A percentile compares a stretch with the other conserved stretches of the same genome.
Evolutionary conservation across 2,329 filamentous ascomycete genomes (phyloP).

Genomic region (Xylariaceae sp.): DNA sequence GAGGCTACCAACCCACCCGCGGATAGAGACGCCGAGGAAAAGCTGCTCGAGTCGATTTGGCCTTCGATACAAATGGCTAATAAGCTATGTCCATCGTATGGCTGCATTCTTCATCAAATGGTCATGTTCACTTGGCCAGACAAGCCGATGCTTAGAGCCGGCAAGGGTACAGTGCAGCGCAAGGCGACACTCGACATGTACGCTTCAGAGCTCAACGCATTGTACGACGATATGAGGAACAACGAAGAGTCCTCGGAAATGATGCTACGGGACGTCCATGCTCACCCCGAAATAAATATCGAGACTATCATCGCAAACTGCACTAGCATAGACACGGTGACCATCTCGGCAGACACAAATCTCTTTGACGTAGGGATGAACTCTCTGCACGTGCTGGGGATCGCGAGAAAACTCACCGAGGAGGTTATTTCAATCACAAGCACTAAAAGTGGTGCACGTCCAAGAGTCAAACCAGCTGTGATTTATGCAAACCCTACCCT

Average conservation of each 20-base stretch:
- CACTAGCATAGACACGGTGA: conserved; percentile 11
- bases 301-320: conserved; percentile 10
- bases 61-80: conserved; percentile 16
- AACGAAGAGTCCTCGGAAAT: neutral
- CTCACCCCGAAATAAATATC: conserved; percentile 4
- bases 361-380: conserved; percentile 21
- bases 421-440: no score
- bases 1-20: conserved; percentile 15
- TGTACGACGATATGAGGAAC: conserved; percentile 23
- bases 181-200: conserved; percentile 28
- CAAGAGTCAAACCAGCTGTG: no score
- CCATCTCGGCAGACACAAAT: conserved; percentile 8
- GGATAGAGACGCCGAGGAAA: conserved; percentile 4
- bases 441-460: no score
- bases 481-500: no score
- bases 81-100: conserved; percentile 15
- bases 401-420: conserved; percentile 10
- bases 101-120: conserved; percentile 17
- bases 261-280: neutral
- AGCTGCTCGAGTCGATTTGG: conserved; percentile 18
- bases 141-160: conserved; percentile 32
- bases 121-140: conserved; percentile 29
- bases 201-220: conserved; percentile 27
- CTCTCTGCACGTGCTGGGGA: conserved; percentile 18
- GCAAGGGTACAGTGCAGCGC: conserved; percentile 37